Evolutionary conservation across 352 stramenopile genomes (phyloP), one percentile per base, ranked within the genome.

Genomic region (Pythium scleroteichum): DNA sequence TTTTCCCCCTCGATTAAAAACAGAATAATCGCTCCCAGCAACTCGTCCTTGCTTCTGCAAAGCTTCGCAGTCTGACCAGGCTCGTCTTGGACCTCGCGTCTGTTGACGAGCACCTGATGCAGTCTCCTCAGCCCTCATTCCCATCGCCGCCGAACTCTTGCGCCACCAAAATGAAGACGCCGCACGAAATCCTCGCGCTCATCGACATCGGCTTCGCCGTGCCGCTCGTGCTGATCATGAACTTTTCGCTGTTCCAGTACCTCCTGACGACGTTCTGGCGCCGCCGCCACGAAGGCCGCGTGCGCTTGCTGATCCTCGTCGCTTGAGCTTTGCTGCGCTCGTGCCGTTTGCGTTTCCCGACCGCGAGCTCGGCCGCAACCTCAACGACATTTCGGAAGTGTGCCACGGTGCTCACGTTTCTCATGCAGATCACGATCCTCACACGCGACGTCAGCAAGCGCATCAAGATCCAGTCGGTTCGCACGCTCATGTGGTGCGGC

Each of bases 351-450:
- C 50, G 9, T 49, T 51, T 38, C 47, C 57, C 0, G 27, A 63
- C 19, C 9, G 27, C 8, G 50, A 47, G 7, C 33, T 55, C 10
- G 49, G 54, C 0, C 22, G 42, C 20, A 33, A 67, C 16, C 39
- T 67, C 16, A 62, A 67, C 59, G 64, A 60, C 52, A 54, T 67
- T 16, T 67, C 61, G 8, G 61, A 63, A 22, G 38, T 32, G 4
- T 53, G 46, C 53, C 49, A 35, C 61, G 4, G 40, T 35, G n/a
- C 54, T 71, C 23, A 71, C 64, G 7, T 71, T 71, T 22, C 26
- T 71, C 12, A 20, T 67, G 9, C 64, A 71, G 46, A 67, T 71
- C 49, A 67, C 40, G 10, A 59, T 71, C 26, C 46, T 71, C 41
- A 62, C 55, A 3, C 62, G 57, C 16, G 62, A 69, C 45, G 24